Evolutionary conservation across 345 rosid species (phyloP), one percentile per base, ranked within the genome.

Genomic region (Eucalyptus fibrosa): DNA sequence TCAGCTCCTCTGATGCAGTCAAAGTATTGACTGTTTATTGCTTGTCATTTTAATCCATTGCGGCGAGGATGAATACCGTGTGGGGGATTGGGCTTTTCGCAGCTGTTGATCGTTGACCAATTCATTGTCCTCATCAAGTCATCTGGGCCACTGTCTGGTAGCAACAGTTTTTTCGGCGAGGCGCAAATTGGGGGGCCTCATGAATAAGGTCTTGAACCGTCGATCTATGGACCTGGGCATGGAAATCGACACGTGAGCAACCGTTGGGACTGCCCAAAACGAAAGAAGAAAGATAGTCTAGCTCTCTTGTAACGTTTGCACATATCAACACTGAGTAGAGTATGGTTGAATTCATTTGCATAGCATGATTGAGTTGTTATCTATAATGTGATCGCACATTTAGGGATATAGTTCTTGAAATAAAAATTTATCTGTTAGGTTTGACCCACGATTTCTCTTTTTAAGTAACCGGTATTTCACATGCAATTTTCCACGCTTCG

Each of bases 31-130:
- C 44, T 88, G 49, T 59, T 21, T 44, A 32, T 67, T 87, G 56
- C 12, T 24, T 26, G 17, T 26, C 28, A 81, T 88, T 21, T 51
- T 49, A 49, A 72, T 65, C 28, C 50, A 32, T 87, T 80, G 80
- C 88, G 90, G 93, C 86, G 51, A 90, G 45, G 55, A 97, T 97
- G 99, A 96, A 53, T 19, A 93, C 93, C 94, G 96, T 69, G 87
- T 96, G 91, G 93, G 93, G 91, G 98, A 96, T 88, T 96, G 99
- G 97, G 94, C 92, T 89, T 94, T 23, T 90, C 94, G 82, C 95
- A 94, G 86, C 69, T 94, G 24, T 19, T 19, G 59, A 53, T 0
- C 59, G 60, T 69, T 95, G 44, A 92, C 95, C 50, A 94, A 92
- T 17, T 93, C 97, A 13, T 90, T 96, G 94, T 94, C 95, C 55